Base-by-base conservation (phyloP, 2,329 filamentous ascomycete genomes). In the Immersiporthe knoxdaviesiana region DNA sequence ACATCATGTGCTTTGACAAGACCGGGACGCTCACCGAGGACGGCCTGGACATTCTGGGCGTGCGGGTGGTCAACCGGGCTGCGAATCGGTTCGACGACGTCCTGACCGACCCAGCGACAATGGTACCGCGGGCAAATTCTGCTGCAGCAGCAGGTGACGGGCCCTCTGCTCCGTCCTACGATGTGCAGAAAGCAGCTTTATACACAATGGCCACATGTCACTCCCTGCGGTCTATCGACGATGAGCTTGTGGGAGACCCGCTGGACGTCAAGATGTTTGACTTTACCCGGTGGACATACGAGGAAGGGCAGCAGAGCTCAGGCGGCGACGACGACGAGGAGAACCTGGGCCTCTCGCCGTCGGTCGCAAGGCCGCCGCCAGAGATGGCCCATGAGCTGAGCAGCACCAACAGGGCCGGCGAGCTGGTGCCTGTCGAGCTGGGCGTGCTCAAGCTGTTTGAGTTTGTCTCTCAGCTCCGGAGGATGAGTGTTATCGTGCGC, bases 121-220 rank as follows among this genome's bases (percentile, higher is more conserved):
- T 93, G 58, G 83, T 92, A 30, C 83, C 74, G 87, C 58, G 73
- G 77, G 68, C 75, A 76, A 63, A 73, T 69, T 74, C 75, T 72
- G 70, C 72, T 71, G 68, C 50, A n/a, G n/a, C 35, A 35, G 35
- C 35, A 35, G 35, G 4, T 10, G 70, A 65, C 3, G 74, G 73
- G 5, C 77, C 77, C 7, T 78, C 79, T 54, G 27, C 56, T 21
- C 41, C 58, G 18, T 70, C 76, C 59, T 70, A 78, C 68, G 76
- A 81, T 71, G 71, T 76, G 1, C 78, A 80, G 12, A 82, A 81
- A 37, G 92, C 92, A 8, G 92, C 92, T 16, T 83, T 98, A 3
- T 94, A 96, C 77, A 94, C 94, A 0, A 99, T 99, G 96, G 94
- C 96, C 11, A 99, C 96, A 0, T 99, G 96, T 69, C 96, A 99